Conservation (phyloP, 192 early-diverging fungal species). For the Pecoramyces ruminantium region DNA sequence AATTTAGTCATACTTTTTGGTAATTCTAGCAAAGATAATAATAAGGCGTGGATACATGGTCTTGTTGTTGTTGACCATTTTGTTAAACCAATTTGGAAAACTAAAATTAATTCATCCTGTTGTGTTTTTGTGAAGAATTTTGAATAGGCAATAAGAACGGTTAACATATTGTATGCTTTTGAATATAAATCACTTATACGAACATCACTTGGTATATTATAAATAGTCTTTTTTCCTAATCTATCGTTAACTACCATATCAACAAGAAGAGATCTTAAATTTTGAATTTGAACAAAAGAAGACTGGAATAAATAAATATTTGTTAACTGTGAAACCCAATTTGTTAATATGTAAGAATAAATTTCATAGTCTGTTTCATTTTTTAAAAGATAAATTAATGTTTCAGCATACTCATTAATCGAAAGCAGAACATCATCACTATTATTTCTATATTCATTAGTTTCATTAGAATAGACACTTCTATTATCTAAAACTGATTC, state of each 20-base stretch:
- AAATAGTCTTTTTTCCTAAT: constrained; percentile 30
- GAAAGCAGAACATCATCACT: constrained; percentile 16
- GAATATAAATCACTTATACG: constrained; percentile 53
- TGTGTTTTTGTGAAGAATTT: constrained; percentile 42
- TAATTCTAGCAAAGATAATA: constrained; percentile 53
- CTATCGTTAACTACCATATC: constrained; percentile 37
- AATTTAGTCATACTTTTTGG: constrained; percentile 57
- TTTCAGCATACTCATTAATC: constrained; percentile 34
- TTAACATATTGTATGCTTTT: constrained; percentile 37
- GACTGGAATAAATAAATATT: constrained; percentile 57
- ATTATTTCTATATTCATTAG: background rate
- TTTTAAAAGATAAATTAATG: constrained; percentile 36
- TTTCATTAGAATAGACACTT: background rate
- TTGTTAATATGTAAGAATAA: constrained; percentile 45
- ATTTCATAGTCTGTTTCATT: constrained; percentile 55
- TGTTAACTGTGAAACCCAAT: constrained; percentile 48
- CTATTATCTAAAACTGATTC: background rate
- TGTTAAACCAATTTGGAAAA: constrained; percentile 58
- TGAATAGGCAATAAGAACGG: constrained; percentile 47
- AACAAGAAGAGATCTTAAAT: constrained; percentile 28
- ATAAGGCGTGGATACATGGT: constrained; percentile 66
- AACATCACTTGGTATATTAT: constrained; percentile 27
- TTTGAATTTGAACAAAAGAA: constrained; percentile 27
- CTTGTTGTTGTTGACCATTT: constrained; percentile 50
- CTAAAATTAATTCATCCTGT: constrained; percentile 49